These are phyloP conservation scores for Pichia sp. DNA, from an alignment of 1,139 yeast species.

Conservation along the genomic window DNA sequence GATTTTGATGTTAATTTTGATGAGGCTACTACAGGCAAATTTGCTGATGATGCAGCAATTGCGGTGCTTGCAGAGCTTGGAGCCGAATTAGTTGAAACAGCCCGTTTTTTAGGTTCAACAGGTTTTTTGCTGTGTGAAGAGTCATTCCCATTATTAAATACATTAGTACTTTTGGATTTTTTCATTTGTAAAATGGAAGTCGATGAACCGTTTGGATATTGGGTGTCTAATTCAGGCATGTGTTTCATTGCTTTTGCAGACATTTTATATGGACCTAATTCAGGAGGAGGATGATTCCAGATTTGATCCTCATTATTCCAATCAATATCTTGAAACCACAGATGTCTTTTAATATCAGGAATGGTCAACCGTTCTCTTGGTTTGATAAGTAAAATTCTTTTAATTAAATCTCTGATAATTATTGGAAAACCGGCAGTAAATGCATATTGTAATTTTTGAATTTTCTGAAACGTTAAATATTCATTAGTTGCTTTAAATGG, in stretches of 20 bases:
- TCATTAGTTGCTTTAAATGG: constrained; percentile 97
- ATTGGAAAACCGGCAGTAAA: constrained; percentile 76
- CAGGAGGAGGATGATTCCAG: constrained; percentile 73
- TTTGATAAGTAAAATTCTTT: constrained; percentile 54
- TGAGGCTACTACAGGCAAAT: background rate
- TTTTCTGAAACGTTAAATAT: constrained; percentile 88
- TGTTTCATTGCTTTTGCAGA: constrained; percentile 54
- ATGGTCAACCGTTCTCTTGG: constrained; percentile 64
- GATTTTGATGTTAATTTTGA: background rate
- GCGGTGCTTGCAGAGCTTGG: constrained; percentile 8
- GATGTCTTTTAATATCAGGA: constrained; percentile 61
- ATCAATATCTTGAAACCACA: constrained; percentile 60
- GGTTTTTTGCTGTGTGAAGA: background rate
- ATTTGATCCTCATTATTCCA: constrained; percentile 59
- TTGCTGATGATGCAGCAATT: background rate
- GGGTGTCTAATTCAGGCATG: constrained; percentile 38
- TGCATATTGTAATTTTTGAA: constrained; percentile 74
- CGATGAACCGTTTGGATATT: constrained; percentile 17
- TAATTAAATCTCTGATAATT: constrained; percentile 64
- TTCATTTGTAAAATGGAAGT: constrained; percentile 9
- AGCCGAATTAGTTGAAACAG: constrained; percentile 8
- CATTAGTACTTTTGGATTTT: constrained; percentile 3
- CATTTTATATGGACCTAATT: constrained; percentile 66
- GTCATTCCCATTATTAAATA: background rate
- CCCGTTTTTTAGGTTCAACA: background rate